A percentile compares a stretch with the other conserved stretches of the same genome.
Conservation (phyloP, 2,329 filamentous ascomycete genomes). For the Alternaria atra region DNA sequence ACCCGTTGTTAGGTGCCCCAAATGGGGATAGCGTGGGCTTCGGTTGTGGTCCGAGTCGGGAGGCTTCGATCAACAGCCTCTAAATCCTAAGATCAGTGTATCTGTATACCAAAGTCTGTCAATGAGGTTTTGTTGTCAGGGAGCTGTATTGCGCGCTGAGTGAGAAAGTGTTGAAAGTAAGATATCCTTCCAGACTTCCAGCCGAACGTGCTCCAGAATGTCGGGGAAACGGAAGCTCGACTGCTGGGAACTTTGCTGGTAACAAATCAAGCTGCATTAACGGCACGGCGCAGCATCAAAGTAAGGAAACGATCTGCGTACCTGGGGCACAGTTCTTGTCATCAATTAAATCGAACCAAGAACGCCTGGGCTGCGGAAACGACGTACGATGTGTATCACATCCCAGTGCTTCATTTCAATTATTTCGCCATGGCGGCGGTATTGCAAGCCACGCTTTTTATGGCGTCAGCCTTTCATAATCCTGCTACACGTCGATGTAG, state of each 20-base stretch:
- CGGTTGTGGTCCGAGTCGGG: neutral
- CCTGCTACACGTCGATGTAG: neutral
- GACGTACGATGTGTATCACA: neutral
- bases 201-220: neutral
- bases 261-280: neutral
- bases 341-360: neutral
- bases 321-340: neutral
- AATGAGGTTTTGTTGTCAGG: neutral
- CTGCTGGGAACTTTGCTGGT: neutral
- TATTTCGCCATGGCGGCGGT: neutral
- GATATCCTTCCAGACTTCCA: neutral
- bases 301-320: neutral
- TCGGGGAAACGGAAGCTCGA: neutral
- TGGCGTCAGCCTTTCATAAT: neutral
- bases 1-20: neutral
- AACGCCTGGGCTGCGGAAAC: neutral
- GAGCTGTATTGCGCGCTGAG: neutral
- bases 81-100: neutral
- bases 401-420: neutral
- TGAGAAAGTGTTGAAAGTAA: neutral
- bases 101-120: neutral
- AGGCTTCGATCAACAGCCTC: neutral
- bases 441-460: neutral
- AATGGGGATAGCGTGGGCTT: neutral
- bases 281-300: neutral